Conservation (phyloP, 2,329 filamentous ascomycete genomes). For the Chaetomium strumarium region DNA sequence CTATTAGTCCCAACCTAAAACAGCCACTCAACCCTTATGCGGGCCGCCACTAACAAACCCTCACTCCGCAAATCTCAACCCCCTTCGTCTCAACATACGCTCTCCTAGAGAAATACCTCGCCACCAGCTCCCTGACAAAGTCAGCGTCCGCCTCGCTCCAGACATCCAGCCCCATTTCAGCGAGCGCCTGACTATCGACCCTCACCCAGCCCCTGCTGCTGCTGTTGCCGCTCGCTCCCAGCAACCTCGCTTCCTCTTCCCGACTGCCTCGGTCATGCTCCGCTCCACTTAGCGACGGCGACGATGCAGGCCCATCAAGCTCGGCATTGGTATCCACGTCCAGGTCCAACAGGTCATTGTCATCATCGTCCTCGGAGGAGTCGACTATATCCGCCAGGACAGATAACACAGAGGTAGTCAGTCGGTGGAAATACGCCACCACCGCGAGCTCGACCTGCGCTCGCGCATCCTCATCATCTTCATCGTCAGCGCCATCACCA, state of each 20-base stretch:
- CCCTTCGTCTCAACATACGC: slow-evolving; percentile 61
- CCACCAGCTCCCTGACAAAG: slow-evolving; percentile 59
- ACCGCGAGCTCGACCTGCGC: slow-evolving; percentile 60
- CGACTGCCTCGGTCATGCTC: slow-evolving; percentile 1
- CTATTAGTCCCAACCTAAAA: no score
- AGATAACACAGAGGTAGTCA: slow-evolving; percentile 61
- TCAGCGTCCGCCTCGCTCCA: slow-evolving; percentile 68
- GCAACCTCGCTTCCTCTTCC: slow-evolving; percentile 18
- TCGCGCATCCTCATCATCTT: slow-evolving; percentile 39
- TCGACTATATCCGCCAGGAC: slow-evolving; percentile 57
- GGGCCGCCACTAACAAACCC: slow-evolving; percentile 50
- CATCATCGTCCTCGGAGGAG: slow-evolving; percentile 40
- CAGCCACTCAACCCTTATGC: not conserved
- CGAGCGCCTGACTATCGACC: slow-evolving; percentile 59
- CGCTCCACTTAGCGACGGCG: not conserved
- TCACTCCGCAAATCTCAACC: slow-evolving; percentile 69
- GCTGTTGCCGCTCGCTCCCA: not conserved
- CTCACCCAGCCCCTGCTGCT: slow-evolving; percentile 41
- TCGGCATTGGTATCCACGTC: slow-evolving; percentile 15
- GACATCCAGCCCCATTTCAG: slow-evolving; percentile 68
- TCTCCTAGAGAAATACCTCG: slow-evolving; percentile 59
- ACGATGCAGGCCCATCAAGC: not conserved
- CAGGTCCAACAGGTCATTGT: slow-evolving; percentile 33
- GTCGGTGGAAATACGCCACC: slow-evolving; percentile 75
- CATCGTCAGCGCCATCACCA: slow-evolving; percentile 20